phyloP scores from a whole-genome alignment of 306 rosid species.

The Oxytropis ochrocephala region DNA sequence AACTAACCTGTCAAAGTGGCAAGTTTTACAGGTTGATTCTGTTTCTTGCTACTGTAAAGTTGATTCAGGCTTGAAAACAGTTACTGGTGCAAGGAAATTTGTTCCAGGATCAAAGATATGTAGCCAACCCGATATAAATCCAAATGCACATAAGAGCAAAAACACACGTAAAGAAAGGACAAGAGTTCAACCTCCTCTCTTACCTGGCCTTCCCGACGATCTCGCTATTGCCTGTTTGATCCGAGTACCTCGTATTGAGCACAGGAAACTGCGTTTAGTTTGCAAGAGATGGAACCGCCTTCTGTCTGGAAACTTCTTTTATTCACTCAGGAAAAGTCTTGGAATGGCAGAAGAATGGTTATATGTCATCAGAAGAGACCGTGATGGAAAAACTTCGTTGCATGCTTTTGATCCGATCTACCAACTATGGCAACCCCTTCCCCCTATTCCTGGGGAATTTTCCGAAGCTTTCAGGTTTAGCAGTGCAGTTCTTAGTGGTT shows the following conservation, averaged over 20 bases:
- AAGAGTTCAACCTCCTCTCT: constrained; percentile 74
- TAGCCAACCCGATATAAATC: constrained; percentile 91
- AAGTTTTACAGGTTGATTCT: constrained; percentile 71
- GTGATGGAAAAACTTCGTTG: constrained; percentile 81
- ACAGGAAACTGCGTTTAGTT: constrained; percentile 69
- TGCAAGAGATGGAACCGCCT: constrained; percentile 92
- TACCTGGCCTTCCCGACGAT: constrained; percentile 97
- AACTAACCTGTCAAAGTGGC: constrained; percentile 23
- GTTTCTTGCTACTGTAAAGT: constrained; percentile 96
- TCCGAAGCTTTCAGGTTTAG: constrained; percentile 85
- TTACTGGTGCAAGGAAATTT: constrained; percentile 85
- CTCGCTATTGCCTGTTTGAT: constrained; percentile 92
- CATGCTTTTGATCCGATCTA: constrained; percentile 92
- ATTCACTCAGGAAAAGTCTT: constrained; percentile 82
- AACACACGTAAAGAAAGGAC: constrained; percentile 67
- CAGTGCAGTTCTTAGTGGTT: constrained; percentile 91
- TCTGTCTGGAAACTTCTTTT: constrained; percentile 77
- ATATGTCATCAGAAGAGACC: constrained; percentile 86
- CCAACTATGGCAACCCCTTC: constrained; percentile 94
- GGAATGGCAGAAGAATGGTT: constrained; percentile 98
- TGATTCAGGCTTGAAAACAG: constrained; percentile 86
- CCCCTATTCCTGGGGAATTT: constrained; percentile 81
- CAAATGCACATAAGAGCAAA: constrained; percentile 74
- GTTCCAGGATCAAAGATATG: constrained; percentile 91
- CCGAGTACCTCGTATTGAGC: constrained; percentile 86